phyloP scores from a whole-genome alignment of 495 filamentous ascomycete genomes.

The Tuber umbilicatum region DNA sequence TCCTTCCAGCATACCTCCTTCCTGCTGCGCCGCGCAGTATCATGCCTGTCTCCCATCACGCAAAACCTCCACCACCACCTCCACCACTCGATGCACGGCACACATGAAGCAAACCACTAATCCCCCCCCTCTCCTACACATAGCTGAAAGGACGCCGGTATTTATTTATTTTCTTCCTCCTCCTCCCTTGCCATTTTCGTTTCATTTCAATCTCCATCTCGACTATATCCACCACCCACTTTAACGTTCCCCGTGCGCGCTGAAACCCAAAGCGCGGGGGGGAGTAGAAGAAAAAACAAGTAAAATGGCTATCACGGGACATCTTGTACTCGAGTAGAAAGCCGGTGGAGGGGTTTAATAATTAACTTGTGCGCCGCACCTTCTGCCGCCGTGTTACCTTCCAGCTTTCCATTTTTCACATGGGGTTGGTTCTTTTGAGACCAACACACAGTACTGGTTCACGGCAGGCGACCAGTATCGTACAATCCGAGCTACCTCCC shows the following conservation, averaged over 20 bases:
- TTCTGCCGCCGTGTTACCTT: background rate
- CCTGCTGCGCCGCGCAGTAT: background rate
- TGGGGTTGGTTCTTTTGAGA: background rate
- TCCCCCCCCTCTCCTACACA: background rate
- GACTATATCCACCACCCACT: background rate
- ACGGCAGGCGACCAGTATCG: background rate
- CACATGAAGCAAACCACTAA: background rate
- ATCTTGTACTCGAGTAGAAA: background rate
- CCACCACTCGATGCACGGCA: background rate
- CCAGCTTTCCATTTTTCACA: conserved; percentile 2
- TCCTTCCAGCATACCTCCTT: background rate
- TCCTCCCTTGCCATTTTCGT: background rate
- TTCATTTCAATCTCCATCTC: background rate
- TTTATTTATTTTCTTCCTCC: background rate
- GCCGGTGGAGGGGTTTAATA: background rate
- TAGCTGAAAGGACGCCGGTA: background rate
- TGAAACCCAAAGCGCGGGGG: background rate
- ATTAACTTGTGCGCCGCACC: background rate
- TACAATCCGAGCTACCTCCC: background rate
- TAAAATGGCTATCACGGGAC: background rate
- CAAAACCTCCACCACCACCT: background rate
- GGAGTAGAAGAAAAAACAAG: background rate
- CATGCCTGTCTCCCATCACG: background rate
- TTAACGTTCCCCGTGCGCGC: background rate
- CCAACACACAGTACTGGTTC: background rate